Conservation (phyloP, 73 alveolate genomes). For the Diophrys sp. region DNA sequence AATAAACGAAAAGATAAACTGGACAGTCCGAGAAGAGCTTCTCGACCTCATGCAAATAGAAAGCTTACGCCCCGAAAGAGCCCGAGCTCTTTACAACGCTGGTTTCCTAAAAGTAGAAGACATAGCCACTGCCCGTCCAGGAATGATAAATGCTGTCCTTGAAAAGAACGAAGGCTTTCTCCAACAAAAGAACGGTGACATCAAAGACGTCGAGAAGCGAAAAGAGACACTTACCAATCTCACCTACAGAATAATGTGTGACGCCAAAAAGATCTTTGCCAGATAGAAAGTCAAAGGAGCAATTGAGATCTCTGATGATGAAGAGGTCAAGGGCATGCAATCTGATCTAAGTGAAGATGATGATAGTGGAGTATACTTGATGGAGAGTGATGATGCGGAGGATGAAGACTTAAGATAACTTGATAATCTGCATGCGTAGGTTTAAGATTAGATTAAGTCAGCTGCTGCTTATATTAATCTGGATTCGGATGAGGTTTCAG, state of each 20-base stretch:
- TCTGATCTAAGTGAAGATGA: background rate
- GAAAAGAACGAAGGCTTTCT: background rate
- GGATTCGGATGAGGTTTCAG: background rate
- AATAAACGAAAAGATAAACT: constrained; percentile 53
- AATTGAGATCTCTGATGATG: background rate
- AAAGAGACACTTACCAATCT: background rate
- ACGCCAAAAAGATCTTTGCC: background rate
- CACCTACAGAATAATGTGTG: background rate
- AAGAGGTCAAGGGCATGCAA: background rate
- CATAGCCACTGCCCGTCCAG: background rate
- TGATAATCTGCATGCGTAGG: background rate
- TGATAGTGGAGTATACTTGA: background rate
- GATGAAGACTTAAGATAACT: background rate
- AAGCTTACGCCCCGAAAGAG: constrained; percentile 50
- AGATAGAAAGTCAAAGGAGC: background rate
- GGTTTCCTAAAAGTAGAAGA: constrained; percentile 23
- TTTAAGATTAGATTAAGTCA: background rate
- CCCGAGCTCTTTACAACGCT: constrained; percentile 25
- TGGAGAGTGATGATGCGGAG: background rate
- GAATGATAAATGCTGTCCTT: background rate
- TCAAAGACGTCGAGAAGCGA: background rate
- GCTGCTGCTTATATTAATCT: background rate
- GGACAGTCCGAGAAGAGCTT: constrained; percentile 61
- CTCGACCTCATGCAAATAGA: constrained; percentile 52
- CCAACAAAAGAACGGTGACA: background rate